Percentiles rank a stretch among this genome's conserved stretches.
Evolutionary conservation across 139 green algal genomes (phyloP).

Genomic region (Chlamydomonas incerta): DNA sequence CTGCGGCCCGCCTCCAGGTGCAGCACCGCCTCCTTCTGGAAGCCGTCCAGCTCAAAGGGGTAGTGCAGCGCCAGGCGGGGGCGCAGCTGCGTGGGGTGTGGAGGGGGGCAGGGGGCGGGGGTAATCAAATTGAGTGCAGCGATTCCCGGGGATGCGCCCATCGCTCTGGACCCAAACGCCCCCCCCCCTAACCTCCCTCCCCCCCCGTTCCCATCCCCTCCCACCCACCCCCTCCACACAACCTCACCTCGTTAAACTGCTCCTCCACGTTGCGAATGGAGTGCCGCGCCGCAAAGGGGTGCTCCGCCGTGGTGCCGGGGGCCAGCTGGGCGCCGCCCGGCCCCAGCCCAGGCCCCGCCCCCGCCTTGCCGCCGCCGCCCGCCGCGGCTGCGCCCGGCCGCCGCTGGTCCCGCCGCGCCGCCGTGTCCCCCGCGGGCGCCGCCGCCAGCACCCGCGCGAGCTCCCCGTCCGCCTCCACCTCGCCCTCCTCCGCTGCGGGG

Average conservation of each 20-base stretch:
- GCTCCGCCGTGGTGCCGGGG: conserved; percentile 19
- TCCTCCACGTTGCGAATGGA: conserved; percentile 49
- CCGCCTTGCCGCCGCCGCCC: neutral
- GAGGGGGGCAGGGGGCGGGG: neutral
- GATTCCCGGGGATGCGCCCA: too few species aligned
- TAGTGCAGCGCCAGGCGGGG: conserved; percentile 68
- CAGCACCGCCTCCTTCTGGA: conserved; percentile 89
- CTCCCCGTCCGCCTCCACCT: neutral
- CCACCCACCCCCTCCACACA: neutral
- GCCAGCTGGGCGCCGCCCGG: neutral
- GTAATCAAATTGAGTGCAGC: too few species aligned
- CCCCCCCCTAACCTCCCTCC: too few species aligned
- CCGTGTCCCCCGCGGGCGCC: neutral
- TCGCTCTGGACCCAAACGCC: too few species aligned
- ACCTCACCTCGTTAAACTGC: conserved; percentile 19
- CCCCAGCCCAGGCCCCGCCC: neutral
- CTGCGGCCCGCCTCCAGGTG: conserved; percentile 39
- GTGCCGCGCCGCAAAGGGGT: conserved; percentile 23
- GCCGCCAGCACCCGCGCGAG: conserved; percentile 5
- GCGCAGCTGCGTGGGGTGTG: conserved; percentile 12
- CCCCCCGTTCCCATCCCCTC: too few species aligned
- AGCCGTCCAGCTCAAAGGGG: conserved; percentile 94
- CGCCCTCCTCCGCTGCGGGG: neutral
- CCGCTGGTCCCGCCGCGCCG: neutral
- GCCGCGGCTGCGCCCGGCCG: neutral